phyloP scores from a whole-genome alignment of 75 land plant genomes.

The Picea glauca region DNA sequence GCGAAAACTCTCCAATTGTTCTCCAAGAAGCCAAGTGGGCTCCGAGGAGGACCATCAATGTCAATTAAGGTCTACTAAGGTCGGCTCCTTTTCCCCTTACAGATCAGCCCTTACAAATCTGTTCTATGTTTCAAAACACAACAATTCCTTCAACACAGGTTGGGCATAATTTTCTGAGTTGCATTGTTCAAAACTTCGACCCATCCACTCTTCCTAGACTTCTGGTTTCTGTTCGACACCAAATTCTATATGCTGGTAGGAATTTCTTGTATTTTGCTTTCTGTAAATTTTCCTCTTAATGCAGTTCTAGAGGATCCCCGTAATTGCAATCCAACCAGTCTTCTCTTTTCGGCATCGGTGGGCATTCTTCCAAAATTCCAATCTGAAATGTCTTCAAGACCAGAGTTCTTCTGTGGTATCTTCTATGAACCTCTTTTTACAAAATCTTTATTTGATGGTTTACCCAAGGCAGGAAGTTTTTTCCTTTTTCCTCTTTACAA shows the following conservation, averaged over 20 bases:
- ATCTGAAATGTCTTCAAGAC: not conserved
- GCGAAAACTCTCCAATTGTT: too few relatives aligned
- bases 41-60: too few relatives aligned
- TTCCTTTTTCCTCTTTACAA: conserved; percentile 11
- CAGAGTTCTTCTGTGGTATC: not conserved
- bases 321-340: not conserved
- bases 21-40: too few relatives aligned
- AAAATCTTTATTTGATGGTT: too few relatives aligned
- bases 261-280: not conserved
- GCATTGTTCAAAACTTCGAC: not conserved
- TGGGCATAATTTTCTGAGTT: too few relatives aligned
- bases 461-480: conserved; percentile 19
- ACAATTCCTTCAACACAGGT: too few relatives aligned
- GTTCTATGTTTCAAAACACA: too few relatives aligned
- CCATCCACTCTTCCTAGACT: conserved; percentile 4
- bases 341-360: conserved; percentile 3
- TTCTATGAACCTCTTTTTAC: not conserved
- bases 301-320: not conserved
- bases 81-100: too few relatives aligned
- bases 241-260: conserved; percentile 6
- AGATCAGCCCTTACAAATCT: too few relatives aligned
- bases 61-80: too few relatives aligned
- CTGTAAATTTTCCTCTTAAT: conserved; percentile 1
- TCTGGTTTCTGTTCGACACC: not conserved
- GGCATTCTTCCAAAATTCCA: not conserved